phyloP scores from a whole-genome alignment of 768 basidiomycete genomes.

The Clitopilus hobsonii region DNA sequence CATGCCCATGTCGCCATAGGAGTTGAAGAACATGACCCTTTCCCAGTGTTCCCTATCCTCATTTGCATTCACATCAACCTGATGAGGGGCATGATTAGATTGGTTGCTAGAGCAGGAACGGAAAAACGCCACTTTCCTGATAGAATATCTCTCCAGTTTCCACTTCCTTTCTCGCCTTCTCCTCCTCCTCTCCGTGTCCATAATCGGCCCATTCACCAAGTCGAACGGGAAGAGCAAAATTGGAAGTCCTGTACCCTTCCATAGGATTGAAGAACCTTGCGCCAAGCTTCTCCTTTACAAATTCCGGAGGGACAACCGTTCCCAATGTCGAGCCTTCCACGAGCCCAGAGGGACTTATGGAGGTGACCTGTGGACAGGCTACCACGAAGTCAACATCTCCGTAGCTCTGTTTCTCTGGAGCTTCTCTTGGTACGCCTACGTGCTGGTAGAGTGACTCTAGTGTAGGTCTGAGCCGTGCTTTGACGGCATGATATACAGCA shows the following conservation, averaged over 20 bases:
- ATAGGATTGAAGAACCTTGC: conserved; percentile 42
- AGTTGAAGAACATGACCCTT: conserved; percentile 48
- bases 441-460: conserved; percentile 42
- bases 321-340: not conserved
- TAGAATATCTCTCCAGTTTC: conserved; percentile 33
- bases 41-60: conserved; percentile 43
- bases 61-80: conserved; percentile 67
- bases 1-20: conserved; percentile 72
- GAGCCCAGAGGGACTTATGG: not conserved
- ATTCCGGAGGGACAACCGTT: conserved; percentile 23
- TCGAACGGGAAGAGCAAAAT: conserved; percentile 52
- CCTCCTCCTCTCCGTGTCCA: conserved; percentile 24
- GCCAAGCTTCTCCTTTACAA: conserved; percentile 36
- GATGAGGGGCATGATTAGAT: not conserved
- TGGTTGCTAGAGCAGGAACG: too few species aligned
- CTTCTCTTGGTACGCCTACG: conserved; percentile 56
- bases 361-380: conserved; percentile 29
- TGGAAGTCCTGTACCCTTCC: conserved; percentile 53
- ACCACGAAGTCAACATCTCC: conserved; percentile 73
- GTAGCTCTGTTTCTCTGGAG: conserved; percentile 59
- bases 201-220: conserved; percentile 31
- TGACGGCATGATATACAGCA: conserved; percentile 45
- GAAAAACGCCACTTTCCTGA: conserved; percentile 31
- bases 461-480: conserved; percentile 34
- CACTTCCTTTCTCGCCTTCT: conserved; percentile 15